Percentiles rank a stretch among this genome's conserved stretches.
Evolutionary conservation across 371 early-diverging fungal genomes (phyloP).

Genomic region (Mucor irregularis): DNA sequence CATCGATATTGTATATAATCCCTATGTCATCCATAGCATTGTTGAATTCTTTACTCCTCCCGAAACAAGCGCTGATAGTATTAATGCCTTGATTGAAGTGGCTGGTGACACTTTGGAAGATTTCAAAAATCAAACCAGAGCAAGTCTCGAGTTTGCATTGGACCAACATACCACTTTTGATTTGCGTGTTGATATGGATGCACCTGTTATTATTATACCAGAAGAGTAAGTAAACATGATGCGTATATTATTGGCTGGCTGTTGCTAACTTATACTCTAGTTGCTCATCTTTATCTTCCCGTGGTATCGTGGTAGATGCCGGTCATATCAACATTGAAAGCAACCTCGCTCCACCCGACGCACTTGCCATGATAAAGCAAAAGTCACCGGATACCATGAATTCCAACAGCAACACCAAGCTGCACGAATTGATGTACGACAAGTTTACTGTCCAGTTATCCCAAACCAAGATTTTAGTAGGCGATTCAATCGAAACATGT

Average conservation of each 20-base stretch:
- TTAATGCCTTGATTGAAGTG: constrained; percentile 71
- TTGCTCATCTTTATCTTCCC: constrained; percentile 64
- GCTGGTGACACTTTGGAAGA: constrained; percentile 93
- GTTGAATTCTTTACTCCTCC: constrained; percentile 87
- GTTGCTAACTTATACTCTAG: neutral
- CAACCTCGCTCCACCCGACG: constrained; percentile 73
- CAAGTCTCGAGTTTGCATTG: constrained; percentile 84
- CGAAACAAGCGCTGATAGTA: constrained; percentile 73
- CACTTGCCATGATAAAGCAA: constrained; percentile 66
- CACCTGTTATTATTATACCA: constrained; percentile 95
- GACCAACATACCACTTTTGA: constrained; percentile 89
- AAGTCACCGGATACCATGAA: constrained; percentile 66
- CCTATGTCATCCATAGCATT: constrained; percentile 72
- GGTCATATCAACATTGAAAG: constrained; percentile 91
- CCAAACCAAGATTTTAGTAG: constrained; percentile 83
- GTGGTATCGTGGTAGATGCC: constrained; percentile 87
- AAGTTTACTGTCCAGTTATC: constrained; percentile 82
- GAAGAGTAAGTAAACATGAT: constrained; percentile 53
- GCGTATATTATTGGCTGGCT: neutral
- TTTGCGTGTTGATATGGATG: constrained; percentile 92
- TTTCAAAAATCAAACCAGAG: constrained; percentile 86
- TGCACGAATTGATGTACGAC: constrained; percentile 90
- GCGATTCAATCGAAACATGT: constrained; percentile 75
- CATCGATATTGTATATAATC: constrained; percentile 90
- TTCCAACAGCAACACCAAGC: constrained; percentile 63